Percentiles rank a stretch among this genome's conserved stretches.
phyloP scores from a whole-genome alignment of 148 eudicot species.

The Vaccinium macrocarpon region DNA sequence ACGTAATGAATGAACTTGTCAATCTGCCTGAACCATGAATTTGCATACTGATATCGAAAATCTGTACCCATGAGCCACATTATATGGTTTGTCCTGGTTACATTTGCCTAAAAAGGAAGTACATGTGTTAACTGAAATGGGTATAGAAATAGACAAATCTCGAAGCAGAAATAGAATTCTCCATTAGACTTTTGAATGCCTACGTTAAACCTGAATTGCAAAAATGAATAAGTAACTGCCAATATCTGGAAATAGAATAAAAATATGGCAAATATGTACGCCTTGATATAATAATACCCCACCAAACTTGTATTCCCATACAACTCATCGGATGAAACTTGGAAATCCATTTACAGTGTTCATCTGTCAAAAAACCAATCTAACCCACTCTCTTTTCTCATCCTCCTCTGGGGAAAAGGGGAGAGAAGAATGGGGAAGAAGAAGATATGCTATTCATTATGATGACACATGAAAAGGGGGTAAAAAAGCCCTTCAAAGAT shows the following conservation, averaged over 20 bases:
- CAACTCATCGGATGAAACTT: neutral
- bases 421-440: neutral
- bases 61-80: constrained; percentile 87
- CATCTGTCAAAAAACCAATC: neutral
- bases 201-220: neutral
- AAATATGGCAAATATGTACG: neutral
- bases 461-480: constrained; percentile 2
- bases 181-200: neutral
- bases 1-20: constrained; percentile 78
- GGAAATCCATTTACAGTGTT: neutral
- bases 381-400: neutral
- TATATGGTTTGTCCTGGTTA: constrained; percentile 72
- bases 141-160: neutral
- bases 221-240: constrained; percentile 1
- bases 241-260: neutral
- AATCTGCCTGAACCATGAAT: constrained; percentile 82
- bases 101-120: constrained; percentile 51
- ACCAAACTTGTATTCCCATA: constrained; percentile 5
- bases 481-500: neutral
- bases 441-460: neutral
- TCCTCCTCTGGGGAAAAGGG: neutral
- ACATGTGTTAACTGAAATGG: neutral
- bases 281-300: neutral
- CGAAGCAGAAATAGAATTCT: constrained; percentile 4
- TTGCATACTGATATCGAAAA: constrained; percentile 72